A percentile compares a stretch with the other conserved stretches of the same genome.
These are phyloP conservation scores for Leptoxyphium fumago DNA, from an alignment of 2,329 filamentous ascomycete species.

Conservation along the genomic window DNA sequence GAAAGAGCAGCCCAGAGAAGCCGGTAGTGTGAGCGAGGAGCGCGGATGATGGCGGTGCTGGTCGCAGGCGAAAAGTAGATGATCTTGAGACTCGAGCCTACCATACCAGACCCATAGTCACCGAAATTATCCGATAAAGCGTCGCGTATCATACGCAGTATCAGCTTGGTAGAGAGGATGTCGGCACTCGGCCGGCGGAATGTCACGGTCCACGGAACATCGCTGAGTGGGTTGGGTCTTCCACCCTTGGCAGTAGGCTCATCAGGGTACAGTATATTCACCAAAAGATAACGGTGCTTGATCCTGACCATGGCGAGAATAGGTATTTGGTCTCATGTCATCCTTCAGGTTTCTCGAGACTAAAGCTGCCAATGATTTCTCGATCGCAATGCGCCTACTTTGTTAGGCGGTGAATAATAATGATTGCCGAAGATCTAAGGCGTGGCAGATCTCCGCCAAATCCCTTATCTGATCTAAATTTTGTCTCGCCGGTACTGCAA, in stretches of 20 bases:
- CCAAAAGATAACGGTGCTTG: conserved; percentile 90
- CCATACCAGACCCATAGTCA: conserved; percentile 70
- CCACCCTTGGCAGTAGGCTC: conserved; percentile 23
- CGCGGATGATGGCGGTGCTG: conserved; percentile 80
- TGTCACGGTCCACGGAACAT: conserved; percentile 46
- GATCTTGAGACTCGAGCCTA: conserved; percentile 57
- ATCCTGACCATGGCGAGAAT: conserved; percentile 65
- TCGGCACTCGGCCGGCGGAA: conserved; percentile 69
- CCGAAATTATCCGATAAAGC: conserved; percentile 65
- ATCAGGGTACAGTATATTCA: conserved; percentile 79
- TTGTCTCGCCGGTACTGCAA: too few species aligned
- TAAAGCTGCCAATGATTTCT: too few species aligned
- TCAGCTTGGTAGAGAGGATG: conserved; percentile 48
- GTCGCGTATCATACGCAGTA: conserved; percentile 56
- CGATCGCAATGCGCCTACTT: too few species aligned
- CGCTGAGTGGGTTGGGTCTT: conserved; percentile 6
- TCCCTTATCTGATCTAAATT: too few species aligned
- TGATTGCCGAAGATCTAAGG: too few species aligned
- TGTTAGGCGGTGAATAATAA: too few species aligned
- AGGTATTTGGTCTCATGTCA: conserved; percentile 5
- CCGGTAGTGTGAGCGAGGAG: conserved; percentile 67
- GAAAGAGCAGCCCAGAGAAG: conserved; percentile 83
- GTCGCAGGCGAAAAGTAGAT: conserved; percentile 91
- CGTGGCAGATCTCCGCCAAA: too few species aligned
- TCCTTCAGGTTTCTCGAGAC: neutral